These are phyloP conservation scores for Xylaria digitata DNA, from an alignment of 2,329 filamentous ascomycete genomes.

Conservation along the genomic window DNA sequence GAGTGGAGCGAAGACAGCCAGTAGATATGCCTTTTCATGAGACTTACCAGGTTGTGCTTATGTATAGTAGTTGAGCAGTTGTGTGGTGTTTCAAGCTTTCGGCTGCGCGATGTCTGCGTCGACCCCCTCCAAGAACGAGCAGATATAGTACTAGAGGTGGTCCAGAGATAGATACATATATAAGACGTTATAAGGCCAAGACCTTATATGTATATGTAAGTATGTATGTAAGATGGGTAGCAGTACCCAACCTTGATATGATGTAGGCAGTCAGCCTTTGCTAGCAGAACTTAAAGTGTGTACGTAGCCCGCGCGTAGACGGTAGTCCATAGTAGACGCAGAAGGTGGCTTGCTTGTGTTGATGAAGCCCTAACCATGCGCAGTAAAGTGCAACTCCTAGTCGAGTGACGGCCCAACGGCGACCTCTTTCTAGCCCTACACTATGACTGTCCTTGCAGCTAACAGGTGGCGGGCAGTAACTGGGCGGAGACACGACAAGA, in stretches of 20 bases:
- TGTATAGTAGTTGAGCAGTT: neutral
- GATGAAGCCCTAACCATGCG: constrained; percentile 5
- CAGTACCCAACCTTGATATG: too few species aligned
- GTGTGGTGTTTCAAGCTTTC: constrained; percentile 3
- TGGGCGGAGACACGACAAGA: constrained; percentile 17
- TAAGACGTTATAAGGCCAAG: too few species aligned
- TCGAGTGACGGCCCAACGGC: neutral
- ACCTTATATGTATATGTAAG: too few species aligned
- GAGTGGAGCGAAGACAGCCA: neutral
- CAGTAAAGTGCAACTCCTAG: constrained; percentile 15
- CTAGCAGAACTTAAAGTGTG: constrained; percentile 5
- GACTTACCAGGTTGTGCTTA: neutral
- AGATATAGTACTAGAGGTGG: too few species aligned
- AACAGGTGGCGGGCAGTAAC: neutral
- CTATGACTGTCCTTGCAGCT: neutral
- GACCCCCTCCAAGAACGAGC: neutral
- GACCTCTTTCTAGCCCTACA: constrained; percentile 6
- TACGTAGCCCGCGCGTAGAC: neutral
- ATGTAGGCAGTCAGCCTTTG: constrained; percentile 8
- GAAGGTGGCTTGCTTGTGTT: neutral
- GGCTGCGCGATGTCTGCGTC: constrained; percentile 2
- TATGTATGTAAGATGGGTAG: too few species aligned
- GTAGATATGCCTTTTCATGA: neutral
- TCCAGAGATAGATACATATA: neutral
- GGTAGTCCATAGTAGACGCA: neutral